Evolutionary conservation across 805 yeast species (phyloP), one percentile per base, ranked within the genome.

Genomic region (Candida tammaniensis): DNA sequence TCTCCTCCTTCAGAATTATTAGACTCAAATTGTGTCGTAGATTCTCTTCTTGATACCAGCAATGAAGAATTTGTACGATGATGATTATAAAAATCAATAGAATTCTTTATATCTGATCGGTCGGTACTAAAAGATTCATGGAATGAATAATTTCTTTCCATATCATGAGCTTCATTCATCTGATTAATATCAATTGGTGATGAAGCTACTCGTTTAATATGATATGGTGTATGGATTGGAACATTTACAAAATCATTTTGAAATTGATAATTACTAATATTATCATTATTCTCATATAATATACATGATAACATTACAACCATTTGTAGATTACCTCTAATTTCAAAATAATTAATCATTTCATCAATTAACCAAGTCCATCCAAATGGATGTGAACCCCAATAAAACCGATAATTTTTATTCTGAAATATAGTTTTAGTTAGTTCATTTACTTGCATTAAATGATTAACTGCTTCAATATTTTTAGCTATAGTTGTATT

Each of bases 301-400:
- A 86, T 69, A 57, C 95, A 86, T 3, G 91, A 76, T 44, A 88
- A 57, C 87, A 86, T 84, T 1, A 95, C 96, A 16, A 89, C 62
- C 95, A 91, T 86, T 55, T 91, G 97, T 17, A 86, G 59, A 49
- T 91, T 82, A 1, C 80, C 78, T 26, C 67, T 51, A 21, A 49
- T 59, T 47, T 82, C 93, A 51, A 80, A 87, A 47, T 81, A 80
- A 1, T 55, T 51, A 49, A 89, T 66, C 24, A 87, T 63, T 39
- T 77, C 75, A 17, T 68, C 68, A 0, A 86, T 68, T 15, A 86
- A 61, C 84, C 86, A 76, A 9, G 68, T 46, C 24, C 78, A 70
- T 1, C 95, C 95, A 53, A 82, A 74, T 0, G 88, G 89, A 53
- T 86, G 94, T 4, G 73, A 59, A 0, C 91, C 91, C 96, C 96